These are phyloP conservation scores for Suhomyces pyralidae DNA, from an alignment of 805 yeast species.

Conservation along the genomic window DNA sequence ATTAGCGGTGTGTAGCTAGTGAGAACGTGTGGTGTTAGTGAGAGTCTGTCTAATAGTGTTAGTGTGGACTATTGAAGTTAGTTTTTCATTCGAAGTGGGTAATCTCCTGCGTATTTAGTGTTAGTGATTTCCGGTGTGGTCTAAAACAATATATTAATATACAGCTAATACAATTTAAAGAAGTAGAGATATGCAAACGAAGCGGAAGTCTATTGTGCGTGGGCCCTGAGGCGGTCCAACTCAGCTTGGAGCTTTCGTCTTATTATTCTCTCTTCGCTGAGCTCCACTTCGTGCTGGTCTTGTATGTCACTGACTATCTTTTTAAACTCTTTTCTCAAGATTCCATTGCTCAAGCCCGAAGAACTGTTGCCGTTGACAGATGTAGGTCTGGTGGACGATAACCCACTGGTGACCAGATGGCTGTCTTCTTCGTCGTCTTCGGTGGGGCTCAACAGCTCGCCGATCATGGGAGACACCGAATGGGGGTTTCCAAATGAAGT, in stretches of 20 bases:
- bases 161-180: neutral
- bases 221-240: slow-evolving; percentile 8
- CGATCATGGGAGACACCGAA: slow-evolving; percentile 11
- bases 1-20: too few relatives aligned
- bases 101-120: too few relatives aligned
- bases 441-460: slow-evolving; percentile 8
- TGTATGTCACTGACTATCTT: slow-evolving; percentile 61
- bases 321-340: slow-evolving; percentile 66
- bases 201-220: neutral
- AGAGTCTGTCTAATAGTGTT: too few relatives aligned
- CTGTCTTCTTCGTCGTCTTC: slow-evolving; percentile 20
- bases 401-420: slow-evolving; percentile 10
- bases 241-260: slow-evolving; percentile 33
- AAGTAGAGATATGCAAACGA: neutral
- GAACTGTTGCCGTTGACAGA: slow-evolving; percentile 13
- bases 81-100: too few relatives aligned
- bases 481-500: slow-evolving; percentile 3
- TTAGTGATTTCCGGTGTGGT: too few relatives aligned
- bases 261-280: slow-evolving; percentile 53
- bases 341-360: slow-evolving; percentile 46
- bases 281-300: slow-evolving; percentile 56
- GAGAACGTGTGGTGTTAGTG: too few relatives aligned
- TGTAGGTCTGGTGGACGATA: slow-evolving; percentile 14
- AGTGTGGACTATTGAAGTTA: too few relatives aligned
- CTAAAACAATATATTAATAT: neutral